Conservation (phyloP, 768 basidiomycete species). For the Pleurotus cornucopiae region DNA sequence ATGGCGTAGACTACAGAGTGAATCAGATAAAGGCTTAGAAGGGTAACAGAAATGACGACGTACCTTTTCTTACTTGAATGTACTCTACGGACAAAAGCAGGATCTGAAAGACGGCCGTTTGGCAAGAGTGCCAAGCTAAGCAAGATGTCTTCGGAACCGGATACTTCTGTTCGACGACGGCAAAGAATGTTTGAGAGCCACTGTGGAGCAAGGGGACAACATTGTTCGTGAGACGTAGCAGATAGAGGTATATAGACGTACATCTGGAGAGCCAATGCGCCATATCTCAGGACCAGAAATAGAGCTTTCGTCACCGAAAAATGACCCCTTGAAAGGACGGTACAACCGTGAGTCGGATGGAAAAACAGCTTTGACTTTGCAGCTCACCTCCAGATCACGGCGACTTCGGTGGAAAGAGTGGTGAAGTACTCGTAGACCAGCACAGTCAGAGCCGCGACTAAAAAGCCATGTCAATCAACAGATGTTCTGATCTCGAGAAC, state of each 20-base stretch:
- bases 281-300: neutral
- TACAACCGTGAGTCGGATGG: neutral
- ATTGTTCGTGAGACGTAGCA: too few species aligned
- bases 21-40: neutral
- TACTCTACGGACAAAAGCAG: neutral
- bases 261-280: neutral
- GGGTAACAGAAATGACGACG: neutral
- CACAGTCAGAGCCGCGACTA: conserved; percentile 1
- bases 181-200: neutral
- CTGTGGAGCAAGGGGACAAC: neutral
- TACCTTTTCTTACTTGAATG: conserved; percentile 2
- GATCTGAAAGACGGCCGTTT: neutral
- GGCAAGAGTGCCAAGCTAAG: neutral
- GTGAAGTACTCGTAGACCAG: conserved; percentile 5
- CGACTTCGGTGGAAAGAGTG: conserved; percentile 4
- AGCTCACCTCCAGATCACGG: conserved; percentile 3
- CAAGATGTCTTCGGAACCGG: neutral
- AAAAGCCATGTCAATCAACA: neutral
- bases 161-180: neutral
- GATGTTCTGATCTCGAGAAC: too few species aligned
- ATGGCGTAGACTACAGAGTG: neutral
- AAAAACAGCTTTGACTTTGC: too few species aligned
- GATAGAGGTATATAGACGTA: neutral
- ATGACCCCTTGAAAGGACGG: neutral
- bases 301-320: neutral